Conservation (phyloP, 345 rosid genomes). For the Populus euphratica region DNA sequence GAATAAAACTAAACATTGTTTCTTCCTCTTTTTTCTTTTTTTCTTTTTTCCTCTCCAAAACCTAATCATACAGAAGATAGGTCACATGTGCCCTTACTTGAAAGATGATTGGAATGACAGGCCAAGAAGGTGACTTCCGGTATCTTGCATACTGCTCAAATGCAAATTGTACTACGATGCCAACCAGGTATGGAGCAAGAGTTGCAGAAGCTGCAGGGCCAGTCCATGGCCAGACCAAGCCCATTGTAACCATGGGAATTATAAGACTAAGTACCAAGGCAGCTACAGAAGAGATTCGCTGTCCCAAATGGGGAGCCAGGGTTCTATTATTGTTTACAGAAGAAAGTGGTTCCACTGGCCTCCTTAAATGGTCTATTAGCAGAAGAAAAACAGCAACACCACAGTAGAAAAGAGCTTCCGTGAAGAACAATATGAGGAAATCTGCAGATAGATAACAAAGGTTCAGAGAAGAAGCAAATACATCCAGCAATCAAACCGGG, state of each 20-base stretch:
- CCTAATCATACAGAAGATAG: background rate
- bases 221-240: slow-evolving; percentile 99
- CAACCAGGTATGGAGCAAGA: slow-evolving; percentile 93
- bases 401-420: slow-evolving; percentile 93
- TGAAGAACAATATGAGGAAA: slow-evolving; percentile 93
- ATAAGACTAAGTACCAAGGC: slow-evolving; percentile 85
- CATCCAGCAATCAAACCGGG: background rate
- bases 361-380: slow-evolving; percentile 60
- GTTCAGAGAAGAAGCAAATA: slow-evolving; percentile 6
- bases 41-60: background rate
- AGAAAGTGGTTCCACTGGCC: slow-evolving; percentile 32
- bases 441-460: slow-evolving; percentile 46
- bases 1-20: background rate
- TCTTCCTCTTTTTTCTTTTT: background rate
- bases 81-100: slow-evolving; percentile 49
- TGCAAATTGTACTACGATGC: slow-evolving; percentile 88
- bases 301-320: slow-evolving; percentile 51
- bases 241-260: slow-evolving; percentile 96
- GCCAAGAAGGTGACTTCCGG: slow-evolving; percentile 70
- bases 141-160: slow-evolving; percentile 82
- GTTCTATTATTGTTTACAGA: slow-evolving; percentile 19
- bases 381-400: slow-evolving; percentile 77
- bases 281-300: slow-evolving; percentile 79
- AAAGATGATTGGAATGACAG: slow-evolving; percentile 72
- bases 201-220: slow-evolving; percentile 99